Base-by-base conservation (phyloP, 306 rosid genomes). In the Cyamopsis tetragonoloba region DNA sequence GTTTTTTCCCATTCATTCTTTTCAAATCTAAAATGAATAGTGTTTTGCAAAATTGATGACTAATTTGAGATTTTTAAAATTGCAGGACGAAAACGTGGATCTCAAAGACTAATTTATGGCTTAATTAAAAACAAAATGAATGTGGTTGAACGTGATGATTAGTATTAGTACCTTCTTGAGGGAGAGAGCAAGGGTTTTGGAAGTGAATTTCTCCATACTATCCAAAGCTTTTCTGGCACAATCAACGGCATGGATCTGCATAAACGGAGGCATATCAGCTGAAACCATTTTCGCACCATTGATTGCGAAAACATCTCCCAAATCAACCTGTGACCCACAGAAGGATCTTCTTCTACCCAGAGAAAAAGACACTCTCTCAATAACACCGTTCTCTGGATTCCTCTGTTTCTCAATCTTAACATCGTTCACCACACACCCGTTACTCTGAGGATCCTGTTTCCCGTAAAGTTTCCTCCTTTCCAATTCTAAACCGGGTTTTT, bases 161-260 rank as follows among this genome's bases (percentile, higher is more conserved):
- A 31, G 3, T 12, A 11, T n/a, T 1, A 9, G 22, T 43, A 64
- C 98, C 98, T 91, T 89, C 32, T 93, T 93, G 54, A 93, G 91
- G 62, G 96, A 77, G 23, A 77, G 77, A 4, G 98, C 98, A 61
- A 93, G 97, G 73, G 98, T 80, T 61, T 83, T 93, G 31, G 96
- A 89, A 22, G 98, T 83, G 86, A 93, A 89, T 50, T 93, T 93
- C 79, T 89, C 97, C 84, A 89, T 76, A 53, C 98, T 93, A 59
- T 93, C 98, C 49, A 72, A 71, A 39, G 86, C 57, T 41, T 86
- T 93, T 71, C 98, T 87, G 3, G 98, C 98, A 73, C 59, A 84
- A 68, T 89, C 93, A 13, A 90, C 96, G 5, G 87, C 97, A 77
- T 93, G 98, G 77, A 89, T 88, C 98, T 93, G 98, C 98, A 93